Evolutionary conservation across 805 yeast species (phyloP), one percentile per base, ranked within the genome.

Genomic region (Kodamaea jinghongensis): DNA sequence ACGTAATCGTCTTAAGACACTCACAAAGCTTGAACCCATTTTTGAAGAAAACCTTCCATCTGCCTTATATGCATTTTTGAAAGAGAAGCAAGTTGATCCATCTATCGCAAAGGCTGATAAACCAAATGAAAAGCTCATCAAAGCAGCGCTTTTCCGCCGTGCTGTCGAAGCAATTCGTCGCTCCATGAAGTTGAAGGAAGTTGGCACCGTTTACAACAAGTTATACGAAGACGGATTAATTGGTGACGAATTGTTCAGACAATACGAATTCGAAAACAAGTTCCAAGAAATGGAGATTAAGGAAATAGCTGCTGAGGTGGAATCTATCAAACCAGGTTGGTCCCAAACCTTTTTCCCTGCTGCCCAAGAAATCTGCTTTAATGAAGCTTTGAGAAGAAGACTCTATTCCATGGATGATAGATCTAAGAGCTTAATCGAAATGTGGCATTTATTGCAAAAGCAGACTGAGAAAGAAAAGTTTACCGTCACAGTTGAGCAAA

Each of bases 81-180:
- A 78, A 51, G 67, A 65, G 11, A 70, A 68, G 51, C 58, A 54
- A 38, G 64, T 58, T 12, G 71, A 72, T 12, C 9, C 11, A 12
- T 44, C 51, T 30, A 74, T 76, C 20, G 43, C 55, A 27, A 65
- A 63, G 42, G 72, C 61, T 1, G 48, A 54, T 28, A 77, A 78
- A 45, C 86, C 89, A 4, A 89, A 90, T 47, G 91, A 83, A 16
- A 86, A 82, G 53, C 81, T 86, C 14, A 51, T 86, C 51, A 84
- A 83, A 54, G 76, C 79, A 1, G 79, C 81, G 1, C 60, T 76
- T 40, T 66, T 76, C 42, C 70, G 77, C 55, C 60, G 79, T 34
- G 79, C 95, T n/a, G 84, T 90, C 6, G 98, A 91, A 64, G 85
- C 89, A 8, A 71, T 93, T 41, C 80, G 95, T 61, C 76, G 96